Base-by-base conservation (phyloP, 208 protist genomes). In the Trypanosoma brucei region DNA sequence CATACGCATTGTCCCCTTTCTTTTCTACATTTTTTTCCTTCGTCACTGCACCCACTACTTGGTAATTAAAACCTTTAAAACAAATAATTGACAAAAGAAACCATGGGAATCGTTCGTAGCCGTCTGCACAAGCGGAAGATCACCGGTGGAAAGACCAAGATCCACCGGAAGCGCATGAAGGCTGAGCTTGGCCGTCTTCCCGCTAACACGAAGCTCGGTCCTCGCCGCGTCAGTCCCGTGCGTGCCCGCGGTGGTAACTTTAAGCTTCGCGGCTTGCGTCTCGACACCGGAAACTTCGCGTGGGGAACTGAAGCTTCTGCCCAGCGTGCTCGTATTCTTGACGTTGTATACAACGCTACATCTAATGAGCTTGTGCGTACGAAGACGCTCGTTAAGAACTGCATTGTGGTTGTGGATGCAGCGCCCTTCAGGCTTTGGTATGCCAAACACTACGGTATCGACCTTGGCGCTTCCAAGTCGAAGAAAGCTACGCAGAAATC, bases 311-410 rank as follows among this genome's bases (percentile, higher is more conserved):
- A 96, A 76, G 77, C 83, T 62, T 79, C 83, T 57, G 88, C 97
- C 59, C 83, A 91, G 67, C 97, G 95, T 74, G 87, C 88, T 55
- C 92, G 97, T 69, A 98, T 99, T 67, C 62, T 99, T 51, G 95
- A 98, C 67, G 98, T 99, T n/a, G 97, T 99, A 53, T 99, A 99
- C 96, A 99, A 99, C 84, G 97, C 98, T 48, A 97, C 98, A 13
- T 98, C 96, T 79, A 99, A 99, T 93, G 98, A 99, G 91, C 92
- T 99, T 39, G 97, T 99, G 48, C 97, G 98, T 74, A 99, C 98
- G 50, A 99, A 99, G 87, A 99, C 98, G 54, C 90, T 99, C 14
- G 98, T 99, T 59, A 99, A 99, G 97, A 91, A 88, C 84, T 86
- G 87, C 73, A 98, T 99, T 73, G 89, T 99, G 40, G 76, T 95